Conservation (phyloP, 345 rosid genomes). For the Eucalyptus cloeziana region DNA sequence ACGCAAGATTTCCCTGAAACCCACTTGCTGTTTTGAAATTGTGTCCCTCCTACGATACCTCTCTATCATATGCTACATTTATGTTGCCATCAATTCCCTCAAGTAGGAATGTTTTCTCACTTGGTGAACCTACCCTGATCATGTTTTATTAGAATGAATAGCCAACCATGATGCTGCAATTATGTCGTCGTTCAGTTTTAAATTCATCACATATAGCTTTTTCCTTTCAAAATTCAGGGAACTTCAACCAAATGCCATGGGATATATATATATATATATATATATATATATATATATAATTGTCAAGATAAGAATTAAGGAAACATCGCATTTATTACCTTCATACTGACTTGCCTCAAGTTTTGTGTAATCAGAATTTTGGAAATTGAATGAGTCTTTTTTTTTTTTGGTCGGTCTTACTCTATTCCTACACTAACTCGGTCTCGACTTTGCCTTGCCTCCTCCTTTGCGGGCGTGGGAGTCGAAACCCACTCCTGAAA, state of each 20-base stretch:
- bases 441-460: no score
- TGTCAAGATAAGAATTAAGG: neutral
- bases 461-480: no score
- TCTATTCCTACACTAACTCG: no score
- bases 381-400: neutral
- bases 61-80: neutral
- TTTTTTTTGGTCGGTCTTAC: no score
- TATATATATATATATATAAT: neutral
- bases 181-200: neutral
- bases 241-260: neutral
- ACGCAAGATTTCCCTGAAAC: neutral
- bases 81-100: neutral
- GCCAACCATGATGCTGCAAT: neutral
- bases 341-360: neutral
- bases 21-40: neutral
- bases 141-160: neutral
- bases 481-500: no score
- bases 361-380: neutral
- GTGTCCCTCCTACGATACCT: neutral
- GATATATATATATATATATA: neutral
- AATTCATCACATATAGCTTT: neutral
- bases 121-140: neutral
- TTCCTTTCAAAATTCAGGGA: neutral
- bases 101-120: neutral
- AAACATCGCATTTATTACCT: neutral